Conservation (phyloP, 257 asterid species). For the Solanum bulbocastanum region DNA sequence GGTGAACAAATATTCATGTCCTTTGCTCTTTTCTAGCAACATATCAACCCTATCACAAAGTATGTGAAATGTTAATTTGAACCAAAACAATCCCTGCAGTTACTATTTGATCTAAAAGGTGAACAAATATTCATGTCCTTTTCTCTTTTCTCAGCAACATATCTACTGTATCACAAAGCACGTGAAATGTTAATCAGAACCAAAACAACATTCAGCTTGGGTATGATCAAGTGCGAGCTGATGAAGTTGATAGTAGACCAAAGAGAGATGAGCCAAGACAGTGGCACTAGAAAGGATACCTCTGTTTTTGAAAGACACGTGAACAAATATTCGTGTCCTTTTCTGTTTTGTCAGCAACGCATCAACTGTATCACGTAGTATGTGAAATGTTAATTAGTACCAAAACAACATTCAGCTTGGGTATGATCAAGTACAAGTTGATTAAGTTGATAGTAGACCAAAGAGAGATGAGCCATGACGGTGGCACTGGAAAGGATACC, state of each 20-base stretch:
- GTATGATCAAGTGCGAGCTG: too few relatives aligned
- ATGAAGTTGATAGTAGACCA: background rate
- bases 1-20: too few relatives aligned
- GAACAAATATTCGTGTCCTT: background rate
- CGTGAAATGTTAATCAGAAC: background rate
- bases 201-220: background rate
- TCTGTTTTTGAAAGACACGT: background rate
- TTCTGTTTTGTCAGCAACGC: too few relatives aligned
- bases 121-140: background rate
- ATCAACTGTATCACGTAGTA: accelerated
- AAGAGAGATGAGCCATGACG: background rate
- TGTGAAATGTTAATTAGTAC: background rate
- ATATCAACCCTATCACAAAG: too few relatives aligned
- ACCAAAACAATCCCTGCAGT: background rate
- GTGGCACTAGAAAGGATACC: background rate
- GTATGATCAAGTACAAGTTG: too few relatives aligned
- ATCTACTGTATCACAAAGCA: background rate
- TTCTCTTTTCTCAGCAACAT: too few relatives aligned
- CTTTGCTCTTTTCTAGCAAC: too few relatives aligned
- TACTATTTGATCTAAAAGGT: background rate
- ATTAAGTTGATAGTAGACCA: background rate
- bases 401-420: background rate
- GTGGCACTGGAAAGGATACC: background rate
- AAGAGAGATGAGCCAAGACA: background rate
- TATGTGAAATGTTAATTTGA: too few relatives aligned